Base-by-base conservation (phyloP, 371 early-diverging fungal species). In the Zopfochytrium polystomum region DNA sequence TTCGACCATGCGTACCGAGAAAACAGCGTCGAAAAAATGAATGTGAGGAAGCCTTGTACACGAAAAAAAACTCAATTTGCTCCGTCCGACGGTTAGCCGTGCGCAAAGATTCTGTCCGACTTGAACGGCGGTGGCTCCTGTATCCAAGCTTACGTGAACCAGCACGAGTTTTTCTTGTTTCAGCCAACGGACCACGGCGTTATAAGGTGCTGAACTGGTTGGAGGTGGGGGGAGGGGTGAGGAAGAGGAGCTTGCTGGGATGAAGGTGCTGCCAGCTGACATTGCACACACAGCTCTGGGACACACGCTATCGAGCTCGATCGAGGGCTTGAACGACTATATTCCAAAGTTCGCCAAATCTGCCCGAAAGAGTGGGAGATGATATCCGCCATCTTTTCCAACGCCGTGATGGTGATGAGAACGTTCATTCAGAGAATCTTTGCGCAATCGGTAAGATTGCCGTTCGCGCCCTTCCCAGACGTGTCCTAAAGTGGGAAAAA, bases 71-170 rank as follows among this genome's bases (percentile, higher is more conserved):
- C n/a, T n/a, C n/a, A n/a, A n/a, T n/a, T n/a, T n/a, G n/a, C n/a
- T n/a, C n/a, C n/a, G n/a, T n/a, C n/a, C n/a, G n/a, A n/a, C n/a
- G 42, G 42, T 30, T 75, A 91, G 91, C 83, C 85, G 43, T 88
- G 86, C 61, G 93, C 95, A 30, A 85, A 84, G 60, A 86, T 90
- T 1, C 74, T 98, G 52, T 80, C 86, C 50, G 93, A 94, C 52
- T 93, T 95, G 76, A 98, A 98, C 63, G 96, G 98, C 26, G 96
- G 98, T 27, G 81, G 86, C 47, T 94, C 95, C 0, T 92, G 93
- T 64, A 86, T 96, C 15, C 93, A 93, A 63, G 88, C 85, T 5
- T 98, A 94, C 64, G 89, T 98, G 33, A 95, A 93, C 75, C 98
- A 96, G 68, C 95, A 96, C 65, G 90, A 90, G 57, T 94, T 96